These are phyloP conservation scores for Boletus insuetus DNA, from an alignment of 768 basidiomycete species.

Conservation along the genomic window DNA sequence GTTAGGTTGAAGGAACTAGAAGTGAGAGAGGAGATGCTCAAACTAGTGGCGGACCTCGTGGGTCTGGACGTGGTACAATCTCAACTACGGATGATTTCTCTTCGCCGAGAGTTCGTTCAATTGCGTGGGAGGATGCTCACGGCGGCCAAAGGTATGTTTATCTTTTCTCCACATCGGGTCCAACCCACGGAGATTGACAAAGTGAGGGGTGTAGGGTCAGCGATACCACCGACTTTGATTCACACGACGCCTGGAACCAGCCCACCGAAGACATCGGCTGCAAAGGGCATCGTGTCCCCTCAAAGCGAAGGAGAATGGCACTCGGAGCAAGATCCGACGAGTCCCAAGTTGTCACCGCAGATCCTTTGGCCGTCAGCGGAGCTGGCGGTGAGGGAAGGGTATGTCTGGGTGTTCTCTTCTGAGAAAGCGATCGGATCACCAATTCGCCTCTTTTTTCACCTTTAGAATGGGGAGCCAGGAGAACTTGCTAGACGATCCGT, in stretches of 20 bases:
- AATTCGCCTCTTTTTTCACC: neutral
- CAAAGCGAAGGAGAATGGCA: conserved; percentile 4
- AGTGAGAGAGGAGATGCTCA: conserved; percentile 68
- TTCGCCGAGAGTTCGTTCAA: conserved; percentile 64
- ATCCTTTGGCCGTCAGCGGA: too few species aligned
- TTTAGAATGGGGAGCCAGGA: neutral
- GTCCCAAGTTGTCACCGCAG: conserved; percentile 1
- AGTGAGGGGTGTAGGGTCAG: conserved; percentile 30
- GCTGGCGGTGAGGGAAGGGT: too few species aligned
- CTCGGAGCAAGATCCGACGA: conserved; percentile 1
- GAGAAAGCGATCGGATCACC: neutral
- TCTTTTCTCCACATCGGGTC: neutral
- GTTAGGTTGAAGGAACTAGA: conserved; percentile 79
- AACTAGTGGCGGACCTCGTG: conserved; percentile 78
- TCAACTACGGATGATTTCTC: conserved; percentile 70
- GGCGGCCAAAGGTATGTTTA: neutral
- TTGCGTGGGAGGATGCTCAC: conserved; percentile 41
- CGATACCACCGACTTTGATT: conserved; percentile 72
- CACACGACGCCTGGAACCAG: conserved; percentile 26
- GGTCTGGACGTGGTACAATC: conserved; percentile 84
- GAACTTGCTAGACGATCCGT: neutral
- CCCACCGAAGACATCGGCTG: conserved; percentile 41
- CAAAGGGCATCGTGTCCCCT: conserved; percentile 56
- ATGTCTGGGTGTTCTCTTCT: neutral
- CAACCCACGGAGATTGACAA: neutral